phyloP scores from a whole-genome alignment of 169 alveolate genomes.

The Cryptosporidium tyzzeri region DNA sequence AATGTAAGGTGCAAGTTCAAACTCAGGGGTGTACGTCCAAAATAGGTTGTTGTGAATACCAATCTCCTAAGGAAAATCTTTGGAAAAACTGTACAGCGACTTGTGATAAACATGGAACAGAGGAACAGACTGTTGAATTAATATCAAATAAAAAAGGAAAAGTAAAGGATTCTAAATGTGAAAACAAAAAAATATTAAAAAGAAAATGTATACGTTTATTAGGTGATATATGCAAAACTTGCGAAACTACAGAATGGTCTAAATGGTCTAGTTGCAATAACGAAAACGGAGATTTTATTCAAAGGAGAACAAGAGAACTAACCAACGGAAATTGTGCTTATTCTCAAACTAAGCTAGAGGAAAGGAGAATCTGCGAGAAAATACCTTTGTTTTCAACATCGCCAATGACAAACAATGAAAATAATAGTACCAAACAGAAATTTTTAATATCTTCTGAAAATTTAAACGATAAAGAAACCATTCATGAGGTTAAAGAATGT shows the following conservation, averaged over 20 bases:
- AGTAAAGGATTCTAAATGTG: slow-evolving; percentile 15
- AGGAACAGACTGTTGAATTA: slow-evolving; percentile 22
- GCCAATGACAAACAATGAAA: neutral
- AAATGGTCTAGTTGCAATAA: slow-evolving; percentile 29
- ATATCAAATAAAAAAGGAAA: slow-evolving; percentile 21
- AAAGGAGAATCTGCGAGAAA: slow-evolving; percentile 38
- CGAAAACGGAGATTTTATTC: slow-evolving; percentile 15
- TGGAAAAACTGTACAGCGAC: slow-evolving; percentile 37
- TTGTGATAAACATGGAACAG: slow-evolving; percentile 9
- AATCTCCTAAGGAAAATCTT: slow-evolving; percentile 10
- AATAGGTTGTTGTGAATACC: slow-evolving; percentile 45
- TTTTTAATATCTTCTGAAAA: neutral
- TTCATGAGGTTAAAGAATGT: slow-evolving; percentile 16
- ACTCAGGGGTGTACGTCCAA: slow-evolving; percentile 44
- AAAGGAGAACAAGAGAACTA: slow-evolving; percentile 32
- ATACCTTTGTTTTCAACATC: slow-evolving; percentile 8
- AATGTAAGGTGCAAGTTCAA: slow-evolving; percentile 44
- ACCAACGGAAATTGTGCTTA: neutral
- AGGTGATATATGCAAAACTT: slow-evolving; percentile 5
- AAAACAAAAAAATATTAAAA: slow-evolving; percentile 8
- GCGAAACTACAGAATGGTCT: slow-evolving; percentile 1
- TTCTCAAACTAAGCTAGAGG: neutral
- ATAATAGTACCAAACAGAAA: neutral
- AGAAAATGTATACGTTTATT: slow-evolving; percentile 11
- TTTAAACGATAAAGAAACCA: neutral